Base-by-base conservation (phyloP, 257 asterid genomes). In the Rhazya stricta region DNA sequence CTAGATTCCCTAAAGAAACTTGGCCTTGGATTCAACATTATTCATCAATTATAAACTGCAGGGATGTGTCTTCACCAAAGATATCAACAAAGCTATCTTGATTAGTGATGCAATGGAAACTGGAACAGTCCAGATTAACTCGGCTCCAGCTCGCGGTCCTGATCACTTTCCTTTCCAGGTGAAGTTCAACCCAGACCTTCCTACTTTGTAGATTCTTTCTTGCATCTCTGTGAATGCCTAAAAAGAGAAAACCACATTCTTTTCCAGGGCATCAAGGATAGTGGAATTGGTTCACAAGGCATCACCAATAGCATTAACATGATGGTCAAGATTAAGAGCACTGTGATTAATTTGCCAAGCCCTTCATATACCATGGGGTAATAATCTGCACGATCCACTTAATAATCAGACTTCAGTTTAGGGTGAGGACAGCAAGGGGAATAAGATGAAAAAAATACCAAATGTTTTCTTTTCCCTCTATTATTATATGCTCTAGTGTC, bases 261-360 rank as follows among this genome's bases (percentile, higher is more conserved):
- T 60, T 3, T 74, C 57, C 85, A 94, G 99, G 99, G 99, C 3
- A 81, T 94, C n/a, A 94, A 90, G 89, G 97, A 94, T 79, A 94
- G 99, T 54, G 99, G 99, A 73, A 92, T 94, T 15, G 99, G 98
- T 74, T 92, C 98, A 5, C 98, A 94, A 81, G 99, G 99, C n/a
- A 89, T 92, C 67, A 92, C 96, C 7, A 94, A 90, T 77, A 94
- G 98, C 81, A 94, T 94, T 73, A 92, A 91, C 90, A 94, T 92
- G 99, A 94, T 94, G 99, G 88, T 89, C 57, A 94, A 94, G 83
- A 87, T 89, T 39, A 94, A 94, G 92, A 92, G 91, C 91, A 92
- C 96, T 77, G 99, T 94, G 42, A 91, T 94, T 82, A 94, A 94
- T 85, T 88, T 94, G 94, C 99, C 98, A 71, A 76, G 87, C 42